Evolutionary conservation across 176 grass and related monocot species (phyloP).

Genomic region (Coix lacrymajobi): DNA sequence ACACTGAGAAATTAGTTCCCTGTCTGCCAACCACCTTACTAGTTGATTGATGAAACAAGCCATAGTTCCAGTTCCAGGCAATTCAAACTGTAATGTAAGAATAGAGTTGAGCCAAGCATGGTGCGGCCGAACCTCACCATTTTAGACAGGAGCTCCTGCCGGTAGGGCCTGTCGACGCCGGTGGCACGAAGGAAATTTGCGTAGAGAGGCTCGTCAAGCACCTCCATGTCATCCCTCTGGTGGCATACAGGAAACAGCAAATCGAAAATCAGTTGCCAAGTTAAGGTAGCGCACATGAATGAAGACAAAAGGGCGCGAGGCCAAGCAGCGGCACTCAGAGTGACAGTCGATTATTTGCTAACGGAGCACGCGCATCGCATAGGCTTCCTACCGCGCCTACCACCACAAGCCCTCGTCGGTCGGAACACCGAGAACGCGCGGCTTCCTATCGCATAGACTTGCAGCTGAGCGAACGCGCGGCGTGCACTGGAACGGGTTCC

Average conservation of each 20-base stretch:
- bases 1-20: neutral
- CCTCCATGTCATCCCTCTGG: constrained; percentile 85
- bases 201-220: constrained; percentile 95
- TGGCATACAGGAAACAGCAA: neutral
- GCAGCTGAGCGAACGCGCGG: neutral
- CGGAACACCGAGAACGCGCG: neutral
- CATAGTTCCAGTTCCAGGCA: neutral
- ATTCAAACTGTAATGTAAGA: neutral
- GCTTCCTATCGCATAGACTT: no score
- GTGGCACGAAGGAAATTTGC: constrained; percentile 71
- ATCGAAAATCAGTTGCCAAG: neutral
- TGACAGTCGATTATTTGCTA: no score
- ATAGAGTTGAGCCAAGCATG: neutral
- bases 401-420: neutral
- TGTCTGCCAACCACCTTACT: neutral
- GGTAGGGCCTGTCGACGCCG: constrained; percentile 73
- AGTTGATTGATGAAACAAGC: neutral
- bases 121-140: constrained; percentile 39
- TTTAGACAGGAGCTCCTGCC: constrained; percentile 62
- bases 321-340: neutral
- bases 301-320: neutral
- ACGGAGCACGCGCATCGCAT: neutral
- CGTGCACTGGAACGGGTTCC: neutral
- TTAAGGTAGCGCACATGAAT: neutral
- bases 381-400: neutral